phyloP scores from a whole-genome alignment of 2,329 filamentous ascomycete genomes.

The Monosporascus sp. region DNA sequence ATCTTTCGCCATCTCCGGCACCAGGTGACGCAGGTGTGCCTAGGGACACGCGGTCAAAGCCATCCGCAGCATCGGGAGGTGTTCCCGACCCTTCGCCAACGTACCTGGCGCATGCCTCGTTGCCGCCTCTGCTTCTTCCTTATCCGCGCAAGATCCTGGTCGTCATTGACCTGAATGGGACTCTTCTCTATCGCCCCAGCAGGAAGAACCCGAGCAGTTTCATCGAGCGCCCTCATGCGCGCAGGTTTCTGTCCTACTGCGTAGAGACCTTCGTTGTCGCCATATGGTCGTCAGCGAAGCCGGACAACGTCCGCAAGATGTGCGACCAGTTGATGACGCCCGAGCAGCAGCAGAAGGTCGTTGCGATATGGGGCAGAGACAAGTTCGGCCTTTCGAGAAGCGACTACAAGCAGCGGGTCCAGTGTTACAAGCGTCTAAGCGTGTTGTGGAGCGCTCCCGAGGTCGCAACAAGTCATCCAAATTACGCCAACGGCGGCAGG shows the following conservation, averaged over 20 bases:
- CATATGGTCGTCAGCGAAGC: slow-evolving; percentile 84
- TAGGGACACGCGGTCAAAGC: slow-evolving; percentile 9
- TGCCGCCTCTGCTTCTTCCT: slow-evolving; percentile 34
- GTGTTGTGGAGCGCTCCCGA: slow-evolving; percentile 58
- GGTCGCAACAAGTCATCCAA: slow-evolving; percentile 41
- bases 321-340: slow-evolving; percentile 57
- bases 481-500: slow-evolving; percentile 27
- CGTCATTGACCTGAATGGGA: slow-evolving; percentile 90
- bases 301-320: slow-evolving; percentile 65
- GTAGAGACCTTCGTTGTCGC: slow-evolving; percentile 72
- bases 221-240: slow-evolving; percentile 61
- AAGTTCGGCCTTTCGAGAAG: slow-evolving; percentile 58
- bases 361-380: slow-evolving; percentile 75
- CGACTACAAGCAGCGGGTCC: slow-evolving; percentile 67
- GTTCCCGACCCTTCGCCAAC: slow-evolving; percentile 53
- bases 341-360: slow-evolving; percentile 47
- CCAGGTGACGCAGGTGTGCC: too few species aligned
- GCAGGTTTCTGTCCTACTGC: slow-evolving; percentile 66
- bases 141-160: slow-evolving; percentile 64
- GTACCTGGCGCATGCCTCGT: slow-evolving; percentile 55
- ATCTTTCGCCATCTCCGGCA: too few species aligned
- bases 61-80: slow-evolving; percentile 41
- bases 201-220: slow-evolving; percentile 47
- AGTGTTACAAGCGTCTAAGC: slow-evolving; percentile 84
- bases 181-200: slow-evolving; percentile 67